Base-by-base conservation (phyloP, 164 flowering plant species). In the Tetracentron sinense region DNA sequence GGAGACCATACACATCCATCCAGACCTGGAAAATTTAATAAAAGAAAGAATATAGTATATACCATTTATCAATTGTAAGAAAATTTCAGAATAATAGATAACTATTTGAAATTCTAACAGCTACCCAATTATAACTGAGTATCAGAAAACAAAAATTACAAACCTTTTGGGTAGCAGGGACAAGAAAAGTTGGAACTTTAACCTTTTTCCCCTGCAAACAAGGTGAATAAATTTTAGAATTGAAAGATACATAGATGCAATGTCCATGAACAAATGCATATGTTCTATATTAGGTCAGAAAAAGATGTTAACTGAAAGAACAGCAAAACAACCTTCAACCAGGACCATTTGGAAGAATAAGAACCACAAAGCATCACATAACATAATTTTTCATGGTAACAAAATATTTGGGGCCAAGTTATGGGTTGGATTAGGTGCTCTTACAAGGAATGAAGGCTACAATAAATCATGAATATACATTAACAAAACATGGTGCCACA, bases 151-250 rank as follows among this genome's bases (percentile, higher is more conserved):
- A n/a, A 58, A 5, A 16, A 44, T 54, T 14, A 58, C 75, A 47
- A 66, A 90, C 98, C 98, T 93, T 93, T 68, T 90, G 98, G 22
- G 97, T 93, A 23, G 98, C 98, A 62, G 98, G 98, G 46, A 93
- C 97, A 62, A 93, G 85, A 70, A 90, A 90, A 29, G 98, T 93
- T 57, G 98, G 98, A 54, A 93, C 98, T 79, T 90, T 87, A 64
- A 93, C 98, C 80, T 79, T 85, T 62, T 87, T 76, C 0, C 93
- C 97, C 97, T 93, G 89, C 55, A 65, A 25, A 64, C 1, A 60
- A 29, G 58, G 54, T 64, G 54, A 2, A 31, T 20, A 7, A 61
- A 17, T 11, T 30, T 28, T 33, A 35, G 16, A 60, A 29, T 31
- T 38, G 15, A 21, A 7, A 16, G 16, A 42, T 2, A n/a, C 27